These are phyloP conservation scores for Sarocladium strictum DNA, from an alignment of 2,329 filamentous ascomycete genomes.

Conservation along the genomic window DNA sequence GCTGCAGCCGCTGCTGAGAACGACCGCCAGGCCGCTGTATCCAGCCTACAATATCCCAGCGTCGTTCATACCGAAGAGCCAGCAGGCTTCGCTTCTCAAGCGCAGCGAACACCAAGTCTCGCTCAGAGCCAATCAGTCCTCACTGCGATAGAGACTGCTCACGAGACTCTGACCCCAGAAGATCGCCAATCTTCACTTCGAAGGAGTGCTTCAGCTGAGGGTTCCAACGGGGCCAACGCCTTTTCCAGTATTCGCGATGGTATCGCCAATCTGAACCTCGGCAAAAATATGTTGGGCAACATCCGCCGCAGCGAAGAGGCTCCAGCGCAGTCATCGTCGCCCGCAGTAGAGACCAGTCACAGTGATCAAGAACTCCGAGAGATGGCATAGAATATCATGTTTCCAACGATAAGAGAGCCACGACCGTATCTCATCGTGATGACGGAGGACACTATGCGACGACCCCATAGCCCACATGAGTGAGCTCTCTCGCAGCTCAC, in stretches of 20 bases:
- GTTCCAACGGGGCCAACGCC: conserved; percentile 24
- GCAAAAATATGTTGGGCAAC: conserved; percentile 37
- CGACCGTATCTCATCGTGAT: conserved; percentile 27
- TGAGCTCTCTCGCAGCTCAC: conserved; percentile 7
- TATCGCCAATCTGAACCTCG: conserved; percentile 40
- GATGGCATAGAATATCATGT: conserved; percentile 40
- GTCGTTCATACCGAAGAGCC: conserved; percentile 20
- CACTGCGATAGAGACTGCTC: conserved; percentile 51
- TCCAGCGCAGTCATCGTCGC: conserved; percentile 11
- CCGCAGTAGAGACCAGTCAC: conserved; percentile 14
- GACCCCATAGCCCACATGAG: conserved; percentile 8
- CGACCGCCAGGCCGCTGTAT: conserved; percentile 30
- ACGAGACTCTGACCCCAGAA: conserved; percentile 42
- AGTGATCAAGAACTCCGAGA: conserved; percentile 38
- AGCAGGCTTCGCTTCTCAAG: conserved; percentile 18
- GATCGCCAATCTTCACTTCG: conserved; percentile 29
- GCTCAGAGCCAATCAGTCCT: conserved; percentile 47
- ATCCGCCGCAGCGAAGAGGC: conserved; percentile 22
- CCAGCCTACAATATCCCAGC: conserved; percentile 24
- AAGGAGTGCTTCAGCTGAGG: conserved; percentile 40
- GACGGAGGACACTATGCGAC: conserved; percentile 21
- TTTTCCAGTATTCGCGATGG: conserved; percentile 43
- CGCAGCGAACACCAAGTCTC: conserved; percentile 32
- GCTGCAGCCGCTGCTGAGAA: conserved; percentile 46
- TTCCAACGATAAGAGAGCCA: conserved; percentile 20